Evolutionary conservation across 2,329 filamentous ascomycete species (phyloP), one percentile per base, ranked within the genome.

Genomic region (Dactylonectria macrodidyma): DNA sequence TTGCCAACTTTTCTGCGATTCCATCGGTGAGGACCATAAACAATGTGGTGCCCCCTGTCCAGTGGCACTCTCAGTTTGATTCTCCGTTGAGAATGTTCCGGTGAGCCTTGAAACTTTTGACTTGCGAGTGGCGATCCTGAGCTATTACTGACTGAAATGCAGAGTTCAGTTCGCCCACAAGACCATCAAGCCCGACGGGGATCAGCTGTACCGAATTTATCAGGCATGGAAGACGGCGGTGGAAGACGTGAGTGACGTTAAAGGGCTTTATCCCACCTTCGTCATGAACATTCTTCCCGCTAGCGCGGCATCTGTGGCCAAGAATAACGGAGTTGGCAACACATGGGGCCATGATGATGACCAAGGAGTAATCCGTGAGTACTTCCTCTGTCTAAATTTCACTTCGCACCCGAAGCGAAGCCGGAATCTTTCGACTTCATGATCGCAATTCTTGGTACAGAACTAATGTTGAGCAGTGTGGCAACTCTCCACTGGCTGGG

Each of bases 401-500:
- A 38, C 10, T 55, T 47, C 8, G 11, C 48, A 16, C 7, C 14
- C 8, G 7, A 11, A n/a, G 11, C 22, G 16, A 22, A 4, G 22
- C 14, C 3, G 14, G 5, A 16, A n/a, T 5, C 7, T n/a, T 16
- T n/a, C 38, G 38, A 6, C 1, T 44, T n/a, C 14, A 8, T n/a
- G 7, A 44, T 19, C n/a, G n/a, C 16, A 6, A 44, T n/a, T 8
- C 12, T 8, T n/a, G 3, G 16, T 44, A n/a, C 3, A 9, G 16
- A 9, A 16, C 51, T 60, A 52, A 68, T 24, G n/a, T 4, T 6
- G 51, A n/a, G 22, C 26, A 83, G 81, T 77, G 36, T 83, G 78
- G 79, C 81, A 83, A 73, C 68, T 82, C 22, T 77, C 78, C 22
- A 83, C 81, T 1, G 76, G 75, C 0, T 84, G 81, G 81, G 77